Evolutionary conservation across 345 rosid genomes (phyloP), one percentile per base, ranked within the genome.

Genomic region (Pelargonium nanum): DNA sequence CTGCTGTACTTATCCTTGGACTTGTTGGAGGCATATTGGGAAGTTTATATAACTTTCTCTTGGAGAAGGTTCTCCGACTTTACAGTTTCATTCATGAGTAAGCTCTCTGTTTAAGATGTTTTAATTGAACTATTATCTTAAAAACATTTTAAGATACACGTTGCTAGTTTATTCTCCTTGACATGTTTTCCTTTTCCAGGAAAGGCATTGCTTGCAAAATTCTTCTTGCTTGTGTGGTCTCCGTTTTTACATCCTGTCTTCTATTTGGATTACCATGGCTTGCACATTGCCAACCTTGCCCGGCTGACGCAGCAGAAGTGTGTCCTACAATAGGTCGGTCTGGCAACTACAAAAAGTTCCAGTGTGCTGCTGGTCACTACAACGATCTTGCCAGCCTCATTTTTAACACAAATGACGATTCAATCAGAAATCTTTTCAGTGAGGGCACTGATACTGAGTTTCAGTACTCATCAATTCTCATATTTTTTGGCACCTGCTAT

Each of bases 381-480:
- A 89, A 92, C 64, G 97, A 89, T 73, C 83, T 92, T 40, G 99
- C 99, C 23, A 89, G 97, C 86, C 96, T 92, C 64, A 82, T 89
- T 58, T 92, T 89, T 70, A 92, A 92, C 82, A 92, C 95, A 12
- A 85, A 89, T 64, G 98, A 87, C 50, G 97, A 92, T 71, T 85
- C 96, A 40, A 84, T 92, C 62, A 80, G 72, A 78, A 92, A 92
- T 65, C 96, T 92, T 69, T 89, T 89, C 85, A 89, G 98, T 86
- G 82, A 77, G 80, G 69, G 79, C 68, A 87, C 96, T 0, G 86
- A 87, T 34, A 16, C 70, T 1, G 96, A 92, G 81, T 89, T 92
- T 74, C 95, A 89, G 19, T 67, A 70, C 59, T 66, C 84, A 0
- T 75, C 96, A 9, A 64, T 87, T 65, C 74, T 89, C 58, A 45